phyloP scores from a whole-genome alignment of 2,329 filamentous ascomycete genomes.

The Pseudogymnoascus sp. region DNA sequence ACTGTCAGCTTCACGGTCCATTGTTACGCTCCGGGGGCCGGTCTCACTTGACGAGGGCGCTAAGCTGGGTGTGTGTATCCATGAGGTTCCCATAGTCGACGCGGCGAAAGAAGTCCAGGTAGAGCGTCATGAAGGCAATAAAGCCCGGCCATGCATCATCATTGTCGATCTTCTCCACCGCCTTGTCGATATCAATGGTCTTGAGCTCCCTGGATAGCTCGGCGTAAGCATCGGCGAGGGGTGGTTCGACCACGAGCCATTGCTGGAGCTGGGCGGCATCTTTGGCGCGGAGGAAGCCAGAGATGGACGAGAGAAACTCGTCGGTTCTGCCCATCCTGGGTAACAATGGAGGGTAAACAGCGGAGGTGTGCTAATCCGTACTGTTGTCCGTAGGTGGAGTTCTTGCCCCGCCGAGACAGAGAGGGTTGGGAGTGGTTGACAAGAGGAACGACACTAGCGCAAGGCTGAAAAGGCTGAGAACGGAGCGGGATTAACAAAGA shows the following conservation, averaged over 20 bases:
- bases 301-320: constrained; percentile 59
- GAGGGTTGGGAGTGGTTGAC: not conserved
- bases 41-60: constrained; percentile 63
- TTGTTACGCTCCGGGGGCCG: constrained; percentile 9
- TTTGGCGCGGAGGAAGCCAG: constrained; percentile 50
- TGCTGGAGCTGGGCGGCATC: constrained; percentile 58
- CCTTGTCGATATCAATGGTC: constrained; percentile 49
- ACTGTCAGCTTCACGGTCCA: not conserved
- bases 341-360: not conserved
- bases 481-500: not conserved
- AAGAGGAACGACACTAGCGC: not conserved
- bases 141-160: constrained; percentile 68
- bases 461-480: constrained; percentile 5
- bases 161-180: constrained; percentile 53
- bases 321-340: constrained; percentile 51
- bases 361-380: not conserved
- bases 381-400: not conserved
- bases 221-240: constrained; percentile 57
- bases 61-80: constrained; percentile 66
- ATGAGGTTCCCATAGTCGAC: constrained; percentile 68
- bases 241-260: constrained; percentile 68
- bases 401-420: not conserved
- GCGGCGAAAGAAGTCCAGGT: constrained; percentile 72
- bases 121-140: constrained; percentile 69
- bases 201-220: constrained; percentile 61